A percentile compares a stretch with the other conserved stretches of the same genome.
Conservation (phyloP, 1,284 basidiomycete genomes). For the Pyrrhoderma noxium region DNA sequence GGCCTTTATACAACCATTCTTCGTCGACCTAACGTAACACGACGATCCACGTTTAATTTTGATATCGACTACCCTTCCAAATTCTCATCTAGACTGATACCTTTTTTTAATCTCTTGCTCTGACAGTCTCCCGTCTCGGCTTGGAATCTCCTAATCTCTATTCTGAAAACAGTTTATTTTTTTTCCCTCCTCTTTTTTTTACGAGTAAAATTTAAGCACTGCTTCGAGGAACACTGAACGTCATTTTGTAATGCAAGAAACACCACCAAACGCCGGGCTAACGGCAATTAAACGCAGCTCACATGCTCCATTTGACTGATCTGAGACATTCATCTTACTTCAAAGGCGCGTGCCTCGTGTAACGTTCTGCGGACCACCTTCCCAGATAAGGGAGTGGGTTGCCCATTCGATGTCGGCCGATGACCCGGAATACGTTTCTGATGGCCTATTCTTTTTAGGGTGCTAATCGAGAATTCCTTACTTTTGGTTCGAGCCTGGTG, state of each 20-base stretch:
- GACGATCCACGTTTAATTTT: conserved; percentile 9
- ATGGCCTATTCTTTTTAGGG: too few species aligned
- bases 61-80: background rate
- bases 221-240: conserved; percentile 3
- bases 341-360: conserved; percentile 5
- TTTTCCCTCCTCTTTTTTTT: background rate
- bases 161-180: background rate
- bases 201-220: background rate
- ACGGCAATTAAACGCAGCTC: background rate
- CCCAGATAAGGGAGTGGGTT: background rate
- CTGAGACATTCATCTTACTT: conserved; percentile 7
- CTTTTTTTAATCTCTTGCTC: background rate
- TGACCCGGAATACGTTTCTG: too few species aligned
- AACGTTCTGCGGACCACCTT: background rate
- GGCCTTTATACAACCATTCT: too few species aligned
- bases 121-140: too few species aligned
- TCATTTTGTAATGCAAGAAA: background rate
- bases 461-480: too few species aligned
- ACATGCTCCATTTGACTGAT: background rate
- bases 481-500: too few species aligned
- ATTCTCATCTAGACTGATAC: background rate
- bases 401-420: too few species aligned
- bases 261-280: background rate
- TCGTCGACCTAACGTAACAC: background rate
- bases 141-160: too few species aligned